Evolutionary conservation across 2,329 filamentous ascomycete genomes (phyloP).

Genomic region (Cordyceps fumosorosea): DNA sequence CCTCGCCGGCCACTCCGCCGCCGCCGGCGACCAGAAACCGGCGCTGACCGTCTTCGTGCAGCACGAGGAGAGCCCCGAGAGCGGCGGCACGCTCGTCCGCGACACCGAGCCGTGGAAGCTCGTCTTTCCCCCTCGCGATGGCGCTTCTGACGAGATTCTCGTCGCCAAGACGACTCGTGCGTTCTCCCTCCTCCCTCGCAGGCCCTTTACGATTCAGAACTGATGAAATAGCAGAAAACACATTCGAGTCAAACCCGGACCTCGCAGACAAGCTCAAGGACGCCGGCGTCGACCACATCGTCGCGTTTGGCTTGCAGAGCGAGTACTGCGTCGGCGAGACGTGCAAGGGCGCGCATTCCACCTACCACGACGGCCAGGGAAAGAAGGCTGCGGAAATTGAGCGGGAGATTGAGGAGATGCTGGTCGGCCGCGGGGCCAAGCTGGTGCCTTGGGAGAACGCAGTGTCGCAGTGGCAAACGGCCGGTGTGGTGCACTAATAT

Average conservation of each 20-base stretch:
- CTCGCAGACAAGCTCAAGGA: constrained; percentile 20
- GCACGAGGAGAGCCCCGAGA: constrained; percentile 22
- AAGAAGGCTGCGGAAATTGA: constrained; percentile 23
- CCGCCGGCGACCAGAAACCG: neutral
- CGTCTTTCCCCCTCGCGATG: constrained; percentile 22
- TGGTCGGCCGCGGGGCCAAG: constrained; percentile 19
- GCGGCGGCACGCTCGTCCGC: constrained; percentile 18
- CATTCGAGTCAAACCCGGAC: constrained; percentile 26
- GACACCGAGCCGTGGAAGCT: constrained; percentile 23
- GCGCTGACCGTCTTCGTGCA: constrained; percentile 24
- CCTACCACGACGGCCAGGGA: constrained; percentile 20
- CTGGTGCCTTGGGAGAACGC: constrained; percentile 20
- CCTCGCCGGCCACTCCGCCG: neutral
- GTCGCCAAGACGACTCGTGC: constrained; percentile 24
- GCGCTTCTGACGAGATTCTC: constrained; percentile 18
- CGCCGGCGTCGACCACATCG: constrained; percentile 19
- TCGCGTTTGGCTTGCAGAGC: constrained; percentile 27
- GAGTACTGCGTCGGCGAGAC: constrained; percentile 26
- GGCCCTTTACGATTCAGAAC: neutral
- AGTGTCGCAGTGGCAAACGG: constrained; percentile 6
- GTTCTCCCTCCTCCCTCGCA: neutral
- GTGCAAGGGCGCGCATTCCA: constrained; percentile 25
- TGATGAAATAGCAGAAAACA: constrained; percentile 16
- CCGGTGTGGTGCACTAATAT: constrained; percentile 4
- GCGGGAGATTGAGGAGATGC: constrained; percentile 22